These are phyloP conservation scores for Saccharomyces hybrid DNA, from an alignment of 1,139 yeast genomes.

Conservation along the genomic window DNA sequence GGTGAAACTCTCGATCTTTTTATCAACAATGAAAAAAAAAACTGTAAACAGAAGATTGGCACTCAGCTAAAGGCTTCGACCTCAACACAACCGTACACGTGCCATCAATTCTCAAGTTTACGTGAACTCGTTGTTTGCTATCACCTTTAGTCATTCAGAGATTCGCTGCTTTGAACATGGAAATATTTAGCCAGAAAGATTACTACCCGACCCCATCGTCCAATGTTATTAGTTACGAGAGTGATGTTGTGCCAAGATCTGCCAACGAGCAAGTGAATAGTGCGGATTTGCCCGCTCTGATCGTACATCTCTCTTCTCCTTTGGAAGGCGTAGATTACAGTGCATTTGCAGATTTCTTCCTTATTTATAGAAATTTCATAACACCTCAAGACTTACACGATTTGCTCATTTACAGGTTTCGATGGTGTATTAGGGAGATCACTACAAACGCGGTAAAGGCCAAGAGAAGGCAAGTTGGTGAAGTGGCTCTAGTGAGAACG, in stretches of 20 bases:
- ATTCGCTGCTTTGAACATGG: constrained; percentile 11
- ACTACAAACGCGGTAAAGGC: constrained; percentile 25
- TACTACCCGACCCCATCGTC: constrained; percentile 29
- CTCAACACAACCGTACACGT: not conserved
- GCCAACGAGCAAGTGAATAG: constrained; percentile 20
- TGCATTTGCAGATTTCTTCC: constrained; percentile 73
- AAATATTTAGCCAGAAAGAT: constrained; percentile 20
- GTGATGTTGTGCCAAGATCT: constrained; percentile 6
- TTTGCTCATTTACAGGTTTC: constrained; percentile 53
- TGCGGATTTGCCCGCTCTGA: constrained; percentile 42
- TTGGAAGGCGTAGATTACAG: constrained; percentile 63
- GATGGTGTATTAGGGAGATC: constrained; percentile 57
- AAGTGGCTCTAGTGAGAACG: constrained; percentile 68
- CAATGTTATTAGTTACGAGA: constrained; percentile 19
- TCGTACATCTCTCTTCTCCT: constrained; percentile 74
- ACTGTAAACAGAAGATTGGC: not conserved
- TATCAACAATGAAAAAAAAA: not conserved
- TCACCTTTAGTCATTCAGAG: not conserved
- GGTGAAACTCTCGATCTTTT: not conserved
- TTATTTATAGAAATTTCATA: constrained; percentile 70
- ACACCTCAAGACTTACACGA: constrained; percentile 50
- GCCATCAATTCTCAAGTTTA: not conserved
- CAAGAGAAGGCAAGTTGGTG: constrained; percentile 45
- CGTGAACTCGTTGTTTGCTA: not conserved
- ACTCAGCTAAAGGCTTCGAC: not conserved